Percentiles rank a stretch among this genome's conserved stretches.
Evolutionary conservation across 257 asterid genomes (phyloP).

Genomic region (Ilex aquifolium): DNA sequence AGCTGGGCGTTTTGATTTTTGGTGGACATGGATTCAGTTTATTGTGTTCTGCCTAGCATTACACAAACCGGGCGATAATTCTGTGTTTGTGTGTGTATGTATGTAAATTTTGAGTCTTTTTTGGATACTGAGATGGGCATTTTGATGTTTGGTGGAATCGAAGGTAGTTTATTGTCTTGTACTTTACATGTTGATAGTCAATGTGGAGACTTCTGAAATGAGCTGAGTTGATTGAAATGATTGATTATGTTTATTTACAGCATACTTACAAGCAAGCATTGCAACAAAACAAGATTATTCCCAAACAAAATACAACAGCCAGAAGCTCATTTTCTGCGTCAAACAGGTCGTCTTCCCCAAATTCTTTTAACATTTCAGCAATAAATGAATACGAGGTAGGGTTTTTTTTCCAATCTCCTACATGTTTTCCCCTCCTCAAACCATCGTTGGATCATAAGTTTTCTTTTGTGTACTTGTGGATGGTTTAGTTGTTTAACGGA

Average conservation of each 20-base stretch:
- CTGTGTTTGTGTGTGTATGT: too few relatives aligned
- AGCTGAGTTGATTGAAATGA: background rate
- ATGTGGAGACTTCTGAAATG: background rate
- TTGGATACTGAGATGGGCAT: background rate
- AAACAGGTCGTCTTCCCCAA: slow-evolving; percentile 76
- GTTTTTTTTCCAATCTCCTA: background rate
- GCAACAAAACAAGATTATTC: slow-evolving; percentile 59
- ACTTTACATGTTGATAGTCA: too few relatives aligned
- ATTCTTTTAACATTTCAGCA: slow-evolving; percentile 51
- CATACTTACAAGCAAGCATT: slow-evolving; percentile 79
- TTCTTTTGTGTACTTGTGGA: slow-evolving; percentile 2
- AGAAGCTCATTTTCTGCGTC: slow-evolving; percentile 60
- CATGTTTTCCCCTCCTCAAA: background rate
- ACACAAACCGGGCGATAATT: too few relatives aligned
- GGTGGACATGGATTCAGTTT: background rate
- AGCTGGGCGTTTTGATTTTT: background rate
- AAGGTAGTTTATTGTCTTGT: background rate
- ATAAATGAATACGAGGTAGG: slow-evolving; percentile 89
- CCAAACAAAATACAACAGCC: slow-evolving; percentile 53
- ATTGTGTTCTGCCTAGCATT: slow-evolving; percentile 1
- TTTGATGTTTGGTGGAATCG: background rate
- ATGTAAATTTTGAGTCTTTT: too few relatives aligned
- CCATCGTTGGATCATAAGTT: background rate
- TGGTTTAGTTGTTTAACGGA: slow-evolving; percentile 1
- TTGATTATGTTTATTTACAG: slow-evolving; percentile 30